Evolutionary conservation across 768 basidiomycete species (phyloP).

Genomic region (Cystofilobasidium ferigula): DNA sequence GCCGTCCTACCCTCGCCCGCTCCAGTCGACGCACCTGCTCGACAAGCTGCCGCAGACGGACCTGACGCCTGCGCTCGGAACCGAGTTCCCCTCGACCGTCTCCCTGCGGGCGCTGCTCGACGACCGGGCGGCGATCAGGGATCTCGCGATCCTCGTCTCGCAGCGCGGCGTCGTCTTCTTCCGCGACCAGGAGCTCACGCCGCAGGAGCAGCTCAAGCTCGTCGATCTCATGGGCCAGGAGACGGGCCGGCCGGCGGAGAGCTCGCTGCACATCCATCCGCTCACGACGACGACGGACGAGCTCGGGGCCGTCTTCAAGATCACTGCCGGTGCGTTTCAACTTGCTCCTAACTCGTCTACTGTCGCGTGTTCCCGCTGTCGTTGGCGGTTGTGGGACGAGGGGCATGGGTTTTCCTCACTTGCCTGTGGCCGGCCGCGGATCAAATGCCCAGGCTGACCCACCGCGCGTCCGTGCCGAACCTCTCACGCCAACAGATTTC

Average conservation of each 20-base stretch:
- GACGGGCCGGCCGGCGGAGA: conserved; percentile 45
- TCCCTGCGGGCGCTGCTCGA: conserved; percentile 38
- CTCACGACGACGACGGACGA: conserved; percentile 46
- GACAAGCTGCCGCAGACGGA: conserved; percentile 21
- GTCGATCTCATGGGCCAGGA: conserved; percentile 46
- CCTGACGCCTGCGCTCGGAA: conserved; percentile 51
- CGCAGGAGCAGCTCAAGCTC: conserved; percentile 48
- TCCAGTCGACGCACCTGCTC: not conserved
- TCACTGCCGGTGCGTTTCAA: conserved; percentile 38
- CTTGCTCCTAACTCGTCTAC: not conserved
- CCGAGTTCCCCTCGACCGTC: conserved; percentile 44
- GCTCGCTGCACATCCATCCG: conserved; percentile 51
- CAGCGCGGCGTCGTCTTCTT: conserved; percentile 57
- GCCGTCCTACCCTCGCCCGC: not conserved
- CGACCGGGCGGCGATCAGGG: conserved; percentile 44
- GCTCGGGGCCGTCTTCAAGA: conserved; percentile 47
- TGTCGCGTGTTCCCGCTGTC: not conserved
- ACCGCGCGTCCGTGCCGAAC: too few relatives aligned
- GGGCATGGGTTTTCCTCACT: too few relatives aligned
- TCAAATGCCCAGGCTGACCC: too few relatives aligned
- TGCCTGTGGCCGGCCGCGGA: too few relatives aligned
- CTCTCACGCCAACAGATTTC: not conserved
- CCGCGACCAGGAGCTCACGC: conserved; percentile 46
- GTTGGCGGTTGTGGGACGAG: not conserved
- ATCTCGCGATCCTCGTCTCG: conserved; percentile 45